Evolutionary conservation across 768 basidiomycete species (phyloP), one percentile per base, ranked within the genome.

Genomic region (Cystofilobasidium bisporidii): DNA sequence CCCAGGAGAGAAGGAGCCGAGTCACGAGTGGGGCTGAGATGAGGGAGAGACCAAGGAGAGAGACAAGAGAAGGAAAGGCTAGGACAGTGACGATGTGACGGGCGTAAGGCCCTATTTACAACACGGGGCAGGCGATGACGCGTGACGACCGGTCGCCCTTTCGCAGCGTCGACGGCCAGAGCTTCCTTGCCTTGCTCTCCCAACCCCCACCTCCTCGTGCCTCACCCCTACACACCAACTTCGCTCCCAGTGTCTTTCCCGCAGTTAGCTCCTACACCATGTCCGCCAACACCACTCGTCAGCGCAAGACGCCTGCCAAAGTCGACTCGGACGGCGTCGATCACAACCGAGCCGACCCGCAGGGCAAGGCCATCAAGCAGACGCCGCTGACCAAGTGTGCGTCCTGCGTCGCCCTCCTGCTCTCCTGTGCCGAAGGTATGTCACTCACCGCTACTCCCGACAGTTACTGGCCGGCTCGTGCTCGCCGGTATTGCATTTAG

Each of bases 291-390:
- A 33, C 65, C 45, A 66, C 65, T 22, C 65, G 65, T n/a, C 65
- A 61, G 24, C 58, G 65, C n/a, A 60, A 58, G n/a, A 58, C 43
- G 36, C 26, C 64, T 20, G 41, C 58, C 32, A 45, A 40, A 1
- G 38, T 33, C 24, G 65, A 66, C 50, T 50, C 58, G 4, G 61
- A 68, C 28, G 67, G 67, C 10, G 61, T 68, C 61, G 67, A 68
- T 56, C 61, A 62, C 38, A n/a, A 33, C 8, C 61, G 45, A 17
- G 11, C 1, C 59, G 56, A 15, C 6, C 67, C 67, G 18, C 67
- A 68, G 24, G 67, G 67, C 20, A 68, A 63, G 61, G 30, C 36
- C 24, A 30, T 68, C 20, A 68, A 68, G 60, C 36, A 47, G 41
- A 24, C 40, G 61, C 15, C 24, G 20, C 28, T 68, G 33, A 28